Conservation (phyloP, 805 yeast genomes). For the Sungouiozyma intestinalis region DNA sequence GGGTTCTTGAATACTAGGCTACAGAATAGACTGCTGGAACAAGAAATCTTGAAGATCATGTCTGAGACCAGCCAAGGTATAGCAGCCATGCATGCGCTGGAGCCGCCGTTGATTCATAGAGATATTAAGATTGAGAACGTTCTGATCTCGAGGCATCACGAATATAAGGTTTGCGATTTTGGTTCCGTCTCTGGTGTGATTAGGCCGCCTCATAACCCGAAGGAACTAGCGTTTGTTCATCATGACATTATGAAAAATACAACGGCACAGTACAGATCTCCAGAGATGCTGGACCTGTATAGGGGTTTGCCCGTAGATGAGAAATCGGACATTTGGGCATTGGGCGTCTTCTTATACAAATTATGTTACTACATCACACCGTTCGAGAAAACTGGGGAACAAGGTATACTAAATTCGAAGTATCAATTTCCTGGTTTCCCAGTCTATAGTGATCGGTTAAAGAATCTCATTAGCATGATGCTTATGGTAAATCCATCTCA, state of each 20-base stretch:
- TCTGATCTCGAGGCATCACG: constrained; percentile 45
- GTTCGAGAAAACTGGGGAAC: constrained; percentile 56
- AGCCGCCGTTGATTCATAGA: constrained; percentile 64
- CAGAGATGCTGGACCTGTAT: constrained; percentile 72
- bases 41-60: constrained; percentile 59
- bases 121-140: constrained; percentile 81
- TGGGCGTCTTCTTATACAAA: constrained; percentile 69
- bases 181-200: constrained; percentile 65
- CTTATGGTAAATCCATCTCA: constrained; percentile 56
- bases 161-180: constrained; percentile 68
- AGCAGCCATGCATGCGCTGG: constrained; percentile 64
- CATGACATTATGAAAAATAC: constrained; percentile 70
- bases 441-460: constrained; percentile 48
- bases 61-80: constrained; percentile 63
- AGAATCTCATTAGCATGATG: constrained; percentile 50
- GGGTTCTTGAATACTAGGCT: constrained; percentile 72
- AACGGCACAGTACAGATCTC: constrained; percentile 76
- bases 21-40: constrained; percentile 54
- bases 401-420: constrained; percentile 49
- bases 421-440: constrained; percentile 47
- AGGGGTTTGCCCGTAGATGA: constrained; percentile 66
- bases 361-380: constrained; percentile 77
- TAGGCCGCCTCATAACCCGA: constrained; percentile 50
- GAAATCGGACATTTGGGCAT: constrained; percentile 78
- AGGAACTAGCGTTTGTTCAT: constrained; percentile 49